A percentile compares a stretch with the other conserved stretches of the same genome.
Evolutionary conservation across 2,329 filamentous ascomycete genomes (phyloP).

Genomic region (Diaporthe amygdali): DNA sequence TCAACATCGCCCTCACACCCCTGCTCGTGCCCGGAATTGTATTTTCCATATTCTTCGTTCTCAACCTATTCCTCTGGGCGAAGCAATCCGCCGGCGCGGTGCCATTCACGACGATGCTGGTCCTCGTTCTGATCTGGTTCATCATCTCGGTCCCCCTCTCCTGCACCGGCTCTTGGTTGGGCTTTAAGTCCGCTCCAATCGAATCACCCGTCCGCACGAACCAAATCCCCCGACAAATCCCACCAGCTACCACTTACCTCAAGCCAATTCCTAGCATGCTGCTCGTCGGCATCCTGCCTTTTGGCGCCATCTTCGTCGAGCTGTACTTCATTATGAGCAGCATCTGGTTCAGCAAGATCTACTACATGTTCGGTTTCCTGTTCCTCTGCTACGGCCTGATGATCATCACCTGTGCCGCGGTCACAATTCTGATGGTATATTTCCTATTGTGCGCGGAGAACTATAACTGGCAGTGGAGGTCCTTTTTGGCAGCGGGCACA

Average conservation of each 20-base stretch:
- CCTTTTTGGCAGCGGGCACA: conserved; percentile 89
- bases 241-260: conserved; percentile 81
- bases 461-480: conserved; percentile 98
- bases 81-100: conserved; percentile 92
- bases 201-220: conserved; percentile 90
- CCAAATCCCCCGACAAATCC: conserved; percentile 97
- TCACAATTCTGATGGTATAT: conserved; percentile 93
- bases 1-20: conserved; percentile 89
- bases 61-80: conserved; percentile 96
- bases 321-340: conserved; percentile 99
- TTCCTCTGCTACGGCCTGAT: conserved; percentile 98
- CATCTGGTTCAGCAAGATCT: conserved; percentile 98
- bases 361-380: conserved; percentile 99
- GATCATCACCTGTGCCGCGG: conserved; percentile 92
- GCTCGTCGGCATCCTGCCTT: conserved; percentile 89
- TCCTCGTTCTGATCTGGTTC: conserved; percentile 95
- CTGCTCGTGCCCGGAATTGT: conserved; percentile 84
- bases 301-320: conserved; percentile 96
- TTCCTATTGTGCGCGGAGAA: conserved; percentile 96
- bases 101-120: conserved; percentile 95
- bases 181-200: conserved; percentile 76
- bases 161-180: conserved; percentile 88
- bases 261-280: conserved; percentile 88
- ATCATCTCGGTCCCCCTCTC: conserved; percentile 93
- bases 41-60: conserved; percentile 87